phyloP scores from a whole-genome alignment of 306 rosid genomes.

The Heteromeles arbutifolia region DNA sequence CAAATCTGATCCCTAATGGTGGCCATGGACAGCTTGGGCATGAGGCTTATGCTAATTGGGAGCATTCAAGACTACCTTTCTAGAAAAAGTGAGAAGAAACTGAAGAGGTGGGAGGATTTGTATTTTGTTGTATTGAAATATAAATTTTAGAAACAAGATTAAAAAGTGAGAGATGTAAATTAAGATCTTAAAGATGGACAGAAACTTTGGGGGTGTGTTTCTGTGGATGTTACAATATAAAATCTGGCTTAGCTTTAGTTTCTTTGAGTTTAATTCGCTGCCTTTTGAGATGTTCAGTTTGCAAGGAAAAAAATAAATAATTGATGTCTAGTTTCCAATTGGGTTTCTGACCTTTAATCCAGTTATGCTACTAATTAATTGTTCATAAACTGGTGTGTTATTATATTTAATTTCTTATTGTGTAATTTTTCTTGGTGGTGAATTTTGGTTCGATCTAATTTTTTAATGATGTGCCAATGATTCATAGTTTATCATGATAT shows the following conservation, averaged over 20 bases:
- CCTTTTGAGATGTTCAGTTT: slow-evolving; percentile 14
- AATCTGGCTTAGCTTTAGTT: slow-evolving; percentile 12
- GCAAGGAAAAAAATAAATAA: slow-evolving; percentile 35
- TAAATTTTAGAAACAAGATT: background rate
- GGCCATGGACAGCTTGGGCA: slow-evolving; percentile 58
- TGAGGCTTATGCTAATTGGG: slow-evolving; percentile 66
- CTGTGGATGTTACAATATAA: background rate
- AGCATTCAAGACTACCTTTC: slow-evolving; percentile 42
- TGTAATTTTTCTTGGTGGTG: slow-evolving; percentile 21
- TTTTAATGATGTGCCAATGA: slow-evolving; percentile 14
- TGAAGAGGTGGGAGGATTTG: background rate
- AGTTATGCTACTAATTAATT: slow-evolving; percentile 2
- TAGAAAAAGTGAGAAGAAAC: slow-evolving; percentile 12
- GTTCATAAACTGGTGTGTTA: background rate
- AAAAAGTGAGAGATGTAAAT: background rate
- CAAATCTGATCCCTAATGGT: slow-evolving; percentile 55
- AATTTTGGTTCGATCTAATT: background rate
- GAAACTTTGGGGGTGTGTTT: background rate
- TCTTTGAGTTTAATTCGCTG: slow-evolving; percentile 2
- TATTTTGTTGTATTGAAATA: background rate
- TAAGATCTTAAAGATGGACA: background rate
- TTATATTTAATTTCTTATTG: background rate
- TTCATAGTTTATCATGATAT: slow-evolving; percentile 23
- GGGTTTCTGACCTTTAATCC: slow-evolving; percentile 8
- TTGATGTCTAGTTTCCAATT: background rate